phyloP scores from a whole-genome alignment of 1,284 basidiomycete species.

The Rhodotorula sp. region DNA sequence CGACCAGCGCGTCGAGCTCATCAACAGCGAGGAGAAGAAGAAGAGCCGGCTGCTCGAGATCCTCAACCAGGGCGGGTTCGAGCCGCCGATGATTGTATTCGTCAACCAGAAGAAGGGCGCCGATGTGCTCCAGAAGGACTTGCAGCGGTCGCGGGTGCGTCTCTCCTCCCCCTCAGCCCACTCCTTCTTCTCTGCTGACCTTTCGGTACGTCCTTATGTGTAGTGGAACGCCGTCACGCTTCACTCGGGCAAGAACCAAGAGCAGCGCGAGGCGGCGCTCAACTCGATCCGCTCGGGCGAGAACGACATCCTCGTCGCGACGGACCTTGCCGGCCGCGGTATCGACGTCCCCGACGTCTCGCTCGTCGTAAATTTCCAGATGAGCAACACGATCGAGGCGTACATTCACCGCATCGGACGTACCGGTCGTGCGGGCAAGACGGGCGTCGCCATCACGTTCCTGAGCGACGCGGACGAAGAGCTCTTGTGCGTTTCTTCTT shows the following conservation, averaged over 20 bases:
- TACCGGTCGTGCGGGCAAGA: conserved; percentile 95
- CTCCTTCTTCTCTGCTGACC: not conserved
- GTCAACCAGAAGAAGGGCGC: conserved; percentile 99
- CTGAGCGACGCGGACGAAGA: conserved; percentile 93
- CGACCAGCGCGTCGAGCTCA: conserved; percentile 93
- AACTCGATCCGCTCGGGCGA: conserved; percentile 81
- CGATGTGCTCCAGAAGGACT: conserved; percentile 90
- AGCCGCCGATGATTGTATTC: conserved; percentile 95
- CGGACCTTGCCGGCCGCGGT: conserved; percentile 95
- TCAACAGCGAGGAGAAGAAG: conserved; percentile 90
- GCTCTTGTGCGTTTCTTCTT: conserved; percentile 73
- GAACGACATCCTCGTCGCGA: conserved; percentile 85
- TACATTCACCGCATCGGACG: conserved; percentile 98
- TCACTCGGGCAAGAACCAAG: conserved; percentile 96
- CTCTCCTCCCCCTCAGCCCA: not conserved
- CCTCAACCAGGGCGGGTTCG: conserved; percentile 76
- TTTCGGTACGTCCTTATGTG: not conserved
- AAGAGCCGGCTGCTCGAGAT: conserved; percentile 88
- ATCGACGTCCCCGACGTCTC: conserved; percentile 97
- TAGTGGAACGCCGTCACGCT: conserved; percentile 85
- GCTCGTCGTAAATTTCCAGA: conserved; percentile 95
- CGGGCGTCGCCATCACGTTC: conserved; percentile 91
- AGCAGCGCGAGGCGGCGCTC: conserved; percentile 90
- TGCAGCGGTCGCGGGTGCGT: conserved; percentile 60
- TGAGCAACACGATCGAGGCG: conserved; percentile 92